Base-by-base conservation (phyloP, 345 rosid species). In the Eucalyptus viminalis region DNA sequence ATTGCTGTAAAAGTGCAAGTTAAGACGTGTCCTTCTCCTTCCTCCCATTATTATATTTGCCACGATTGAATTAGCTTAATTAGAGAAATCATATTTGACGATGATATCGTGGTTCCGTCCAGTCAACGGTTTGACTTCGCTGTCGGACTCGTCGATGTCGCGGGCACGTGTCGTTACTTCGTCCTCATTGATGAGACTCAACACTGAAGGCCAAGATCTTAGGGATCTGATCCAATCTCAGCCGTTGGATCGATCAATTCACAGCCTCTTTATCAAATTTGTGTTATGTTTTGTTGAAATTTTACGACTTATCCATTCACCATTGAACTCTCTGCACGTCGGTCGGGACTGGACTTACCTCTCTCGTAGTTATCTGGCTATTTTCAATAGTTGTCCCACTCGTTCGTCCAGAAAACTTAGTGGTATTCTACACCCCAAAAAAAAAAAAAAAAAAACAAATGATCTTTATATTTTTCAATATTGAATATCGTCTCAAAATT, bases 401-500 rank as follows among this genome's bases (percentile, higher is more conserved):
- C 22, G 9, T 67, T 67, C 8, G 6, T 34, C 44, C 24, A 17
- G 6, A 69, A 22, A 17, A 9, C 1, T 17, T 37, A 17, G 80
- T 17, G 19, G 44, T 16, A 34, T 17, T 9, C 19, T 2, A 25
- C 2, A 47, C 49, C 2, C 14, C 4, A 11, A 13, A 14, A 7
- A 9, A n/a, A 14, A 14, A 7, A 16, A n/a, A 62, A 62, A 29
- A 3, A 6, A 3, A 5, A 8, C 14, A 67, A 67, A 31, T 31
- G 0, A 69, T 69, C 3, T 15, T 15, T 31, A 4, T 4, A 31
- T 0, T 31, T 16, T 16, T 4, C 17, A 16, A 69, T 3, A 10
- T 4, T 0, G 0, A 31, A 16, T 3, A 0, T 16, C 6, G 0
- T 17, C 11, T 8, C 6, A 4, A 5, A 31, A 31, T 4, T 31